Conservation (phyloP, 768 basidiomycete species). For the Tricholoma terreum region DNA sequence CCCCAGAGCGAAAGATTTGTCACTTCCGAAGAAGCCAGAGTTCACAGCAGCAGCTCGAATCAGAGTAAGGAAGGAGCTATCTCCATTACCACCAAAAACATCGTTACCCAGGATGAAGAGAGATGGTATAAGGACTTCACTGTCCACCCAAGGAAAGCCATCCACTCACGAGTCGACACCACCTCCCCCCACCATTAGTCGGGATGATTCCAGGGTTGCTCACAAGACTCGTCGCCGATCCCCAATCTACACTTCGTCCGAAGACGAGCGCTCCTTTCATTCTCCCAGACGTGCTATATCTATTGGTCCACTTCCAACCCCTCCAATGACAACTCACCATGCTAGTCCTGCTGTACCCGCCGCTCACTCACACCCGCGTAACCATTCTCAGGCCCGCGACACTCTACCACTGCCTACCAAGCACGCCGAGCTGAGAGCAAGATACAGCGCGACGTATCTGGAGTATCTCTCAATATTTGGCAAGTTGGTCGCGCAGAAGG, state of each 20-base stretch:
- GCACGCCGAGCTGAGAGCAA: slow-evolving; percentile 47
- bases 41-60: slow-evolving; percentile 20
- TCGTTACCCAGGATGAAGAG: slow-evolving; percentile 21
- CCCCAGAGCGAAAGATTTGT: slow-evolving; percentile 20
- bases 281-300: slow-evolving; percentile 14
- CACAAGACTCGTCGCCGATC: slow-evolving; percentile 49
- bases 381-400: slow-evolving; percentile 29
- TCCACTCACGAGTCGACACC: slow-evolving; percentile 14
- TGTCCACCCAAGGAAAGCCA: slow-evolving; percentile 5
- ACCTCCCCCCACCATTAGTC: slow-evolving; percentile 14
- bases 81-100: slow-evolving; percentile 26
- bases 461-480: slow-evolving; percentile 49
- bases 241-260: slow-evolving; percentile 66
- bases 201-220: slow-evolving; percentile 15
- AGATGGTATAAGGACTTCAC: slow-evolving; percentile 10
- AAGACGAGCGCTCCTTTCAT: slow-evolving; percentile 48
- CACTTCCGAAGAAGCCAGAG: slow-evolving; percentile 37
- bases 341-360: slow-evolving; percentile 2
- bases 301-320: slow-evolving; percentile 20
- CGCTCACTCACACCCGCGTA: slow-evolving; percentile 14
- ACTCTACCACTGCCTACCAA: slow-evolving; percentile 41
- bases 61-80: slow-evolving; percentile 39
- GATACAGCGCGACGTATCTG: slow-evolving; percentile 50
- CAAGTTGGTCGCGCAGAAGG: slow-evolving; percentile 47
- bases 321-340: slow-evolving; percentile 20